Base-by-base conservation (phyloP, 257 asterid genomes). In the Jacaranda copaia region DNA sequence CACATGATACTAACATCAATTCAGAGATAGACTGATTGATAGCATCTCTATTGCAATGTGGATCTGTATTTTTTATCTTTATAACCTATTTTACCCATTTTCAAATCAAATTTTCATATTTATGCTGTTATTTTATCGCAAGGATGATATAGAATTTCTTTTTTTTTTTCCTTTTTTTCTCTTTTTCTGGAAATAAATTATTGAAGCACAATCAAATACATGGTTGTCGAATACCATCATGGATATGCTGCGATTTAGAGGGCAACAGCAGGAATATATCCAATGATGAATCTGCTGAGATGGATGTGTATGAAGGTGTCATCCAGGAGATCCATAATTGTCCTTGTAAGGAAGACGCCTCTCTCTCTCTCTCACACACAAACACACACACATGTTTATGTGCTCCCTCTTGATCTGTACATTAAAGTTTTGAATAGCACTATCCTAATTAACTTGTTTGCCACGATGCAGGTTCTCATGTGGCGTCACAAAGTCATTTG, bases 241-340 rank as follows among this genome's bases (percentile, higher is more conserved):
- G 97, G 98, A 90, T 93, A 81, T 83, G 90, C 91, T 93, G 97
- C 93, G 84, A 87, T 70, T 79, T 95, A 90, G 97, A 90, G 82
- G 98, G 91, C 13, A 93, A 90, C 72, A 15, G 32, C 20, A 80
- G 76, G 14, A 87, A 87, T 39, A 40, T 79, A 53, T 83, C 84
- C 19, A 79, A 81, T 80, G 96, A 94, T 79, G 97, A 92, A 77
- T 83, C 94, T 82, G 84, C 94, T 43, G 99, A 90, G 88, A 95
- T 95, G 99, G 99, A 95, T 85, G 92, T 88, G 6, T 87, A 86
- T 79, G 96, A 95, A 85, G 88, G 89, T 83, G 79, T 64, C 70
- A 51, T 79, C 51, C 83, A 76, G 81, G 88, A 89, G 81, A 70
- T 80, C 49, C 58, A 58, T 78, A 66, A 57, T 74, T 63, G 74